Conservation (phyloP, 2,329 filamentous ascomycete species). For the Apiospora malaysiana region DNA sequence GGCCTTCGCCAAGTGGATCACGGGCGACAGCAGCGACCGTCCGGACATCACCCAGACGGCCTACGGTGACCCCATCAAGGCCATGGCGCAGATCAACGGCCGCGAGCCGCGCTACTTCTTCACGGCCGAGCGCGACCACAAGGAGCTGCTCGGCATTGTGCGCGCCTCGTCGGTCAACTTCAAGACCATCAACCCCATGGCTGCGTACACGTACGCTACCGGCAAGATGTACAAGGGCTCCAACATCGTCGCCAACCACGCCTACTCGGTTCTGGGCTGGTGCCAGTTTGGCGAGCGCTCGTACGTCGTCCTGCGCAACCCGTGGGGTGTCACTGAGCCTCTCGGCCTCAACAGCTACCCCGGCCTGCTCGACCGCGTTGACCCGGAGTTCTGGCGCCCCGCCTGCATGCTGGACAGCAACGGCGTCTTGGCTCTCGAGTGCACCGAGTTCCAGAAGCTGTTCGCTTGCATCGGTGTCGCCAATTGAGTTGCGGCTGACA, state of each 20-base stretch:
- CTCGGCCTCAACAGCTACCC: constrained; percentile 46
- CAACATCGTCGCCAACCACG: constrained; percentile 52
- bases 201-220: constrained; percentile 48
- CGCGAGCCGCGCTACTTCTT: constrained; percentile 45
- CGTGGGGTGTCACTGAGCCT: constrained; percentile 51
- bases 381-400: constrained; percentile 45
- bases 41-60: constrained; percentile 49
- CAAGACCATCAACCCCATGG: constrained; percentile 50
- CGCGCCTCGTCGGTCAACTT: constrained; percentile 48
- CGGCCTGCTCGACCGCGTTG: constrained; percentile 45
- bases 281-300: constrained; percentile 42
- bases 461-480: constrained; percentile 41
- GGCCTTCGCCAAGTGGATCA: constrained; percentile 53
- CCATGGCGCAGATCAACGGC: constrained; percentile 51
- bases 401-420: constrained; percentile 44
- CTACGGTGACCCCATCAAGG: constrained; percentile 51
- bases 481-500: constrained; percentile 28
- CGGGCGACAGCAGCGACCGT: constrained; percentile 37
- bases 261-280: constrained; percentile 50
- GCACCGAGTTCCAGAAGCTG: constrained; percentile 44
- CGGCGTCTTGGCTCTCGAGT: constrained; percentile 45
- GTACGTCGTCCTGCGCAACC: constrained; percentile 51
- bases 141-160: constrained; percentile 46
- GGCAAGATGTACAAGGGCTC: constrained; percentile 44
- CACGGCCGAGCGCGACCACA: constrained; percentile 39